These are phyloP conservation scores for Strobilomyces dryophilus DNA, from an alignment of 768 basidiomycete genomes.

Conservation along the genomic window DNA sequence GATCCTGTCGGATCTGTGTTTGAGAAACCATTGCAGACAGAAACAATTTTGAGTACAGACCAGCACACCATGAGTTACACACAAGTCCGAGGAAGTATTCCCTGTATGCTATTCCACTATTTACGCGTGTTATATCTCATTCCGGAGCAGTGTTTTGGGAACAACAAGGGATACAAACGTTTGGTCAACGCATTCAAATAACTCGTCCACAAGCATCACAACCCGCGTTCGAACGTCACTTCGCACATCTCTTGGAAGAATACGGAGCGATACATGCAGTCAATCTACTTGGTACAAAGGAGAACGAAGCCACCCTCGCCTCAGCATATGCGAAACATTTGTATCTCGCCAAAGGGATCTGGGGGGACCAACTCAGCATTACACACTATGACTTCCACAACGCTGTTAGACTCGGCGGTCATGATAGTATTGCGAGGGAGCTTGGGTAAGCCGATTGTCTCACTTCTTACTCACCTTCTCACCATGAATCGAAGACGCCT, in stretches of 20 bases:
- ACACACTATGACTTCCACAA: slow-evolving; percentile 96
- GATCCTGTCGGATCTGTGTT: slow-evolving; percentile 1
- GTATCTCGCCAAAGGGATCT: slow-evolving; percentile 53
- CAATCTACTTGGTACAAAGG: slow-evolving; percentile 88
- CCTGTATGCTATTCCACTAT: slow-evolving; percentile 52
- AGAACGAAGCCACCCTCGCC: slow-evolving; percentile 85
- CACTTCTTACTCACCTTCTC: slow-evolving; percentile 1
- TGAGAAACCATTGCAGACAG: slow-evolving; percentile 56
- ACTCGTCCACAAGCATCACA: slow-evolving; percentile 94
- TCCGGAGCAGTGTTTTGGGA: slow-evolving; percentile 88
- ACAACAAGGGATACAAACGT: slow-evolving; percentile 92
- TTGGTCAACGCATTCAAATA: slow-evolving; percentile 92
- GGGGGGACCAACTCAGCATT: slow-evolving; percentile 68
- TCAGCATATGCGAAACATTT: slow-evolving; percentile 81
- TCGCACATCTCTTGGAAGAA: slow-evolving; percentile 78
- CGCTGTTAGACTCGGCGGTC: slow-evolving; percentile 73
- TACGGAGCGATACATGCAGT: slow-evolving; percentile 85
- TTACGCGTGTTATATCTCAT: slow-evolving; percentile 6
- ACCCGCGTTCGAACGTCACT: slow-evolving; percentile 95
- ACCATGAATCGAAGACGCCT: slow-evolving; percentile 44
- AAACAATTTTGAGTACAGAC: slow-evolving; percentile 83
- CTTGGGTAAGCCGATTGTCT: slow-evolving; percentile 44
- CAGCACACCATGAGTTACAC: slow-evolving; percentile 88
- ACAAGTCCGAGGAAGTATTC: slow-evolving; percentile 93
- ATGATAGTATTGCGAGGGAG: slow-evolving; percentile 80